phyloP scores from a whole-genome alignment of 768 basidiomycete species.

The Tephrocybe sp. region DNA sequence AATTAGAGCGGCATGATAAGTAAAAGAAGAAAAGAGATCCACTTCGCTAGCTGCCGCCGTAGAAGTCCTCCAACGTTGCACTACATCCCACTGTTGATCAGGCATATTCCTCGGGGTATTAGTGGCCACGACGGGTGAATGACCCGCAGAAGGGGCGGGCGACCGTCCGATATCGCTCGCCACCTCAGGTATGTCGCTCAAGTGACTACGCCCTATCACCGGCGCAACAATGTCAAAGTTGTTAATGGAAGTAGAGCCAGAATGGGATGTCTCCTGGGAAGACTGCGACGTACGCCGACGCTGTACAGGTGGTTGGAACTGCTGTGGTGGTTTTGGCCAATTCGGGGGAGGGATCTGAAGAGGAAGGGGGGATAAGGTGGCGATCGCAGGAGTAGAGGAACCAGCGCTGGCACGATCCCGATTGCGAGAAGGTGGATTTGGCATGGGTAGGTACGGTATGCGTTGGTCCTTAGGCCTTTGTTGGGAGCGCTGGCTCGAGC shows the following conservation, averaged over 20 bases:
- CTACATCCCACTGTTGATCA: neutral
- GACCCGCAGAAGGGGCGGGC: constrained; percentile 10
- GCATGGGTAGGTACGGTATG: constrained; percentile 18
- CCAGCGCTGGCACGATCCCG: neutral
- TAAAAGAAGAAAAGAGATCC: neutral
- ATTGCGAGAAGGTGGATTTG: constrained; percentile 4
- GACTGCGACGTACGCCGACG: constrained; percentile 13
- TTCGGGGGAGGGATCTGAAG: constrained; percentile 8
- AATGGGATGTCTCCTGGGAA: constrained; percentile 12
- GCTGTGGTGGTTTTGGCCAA: constrained; percentile 9
- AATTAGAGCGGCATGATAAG: neutral
- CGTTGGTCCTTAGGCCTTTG: neutral
- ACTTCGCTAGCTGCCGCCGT: constrained; percentile 11
- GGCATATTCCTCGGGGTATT: constrained; percentile 1
- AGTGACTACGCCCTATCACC: neutral
- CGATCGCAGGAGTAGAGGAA: neutral
- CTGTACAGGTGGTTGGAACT: constrained; percentile 14
- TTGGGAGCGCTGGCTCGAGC: constrained; percentile 7
- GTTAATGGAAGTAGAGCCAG: constrained; percentile 13
- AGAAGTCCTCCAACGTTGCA: constrained; percentile 12
- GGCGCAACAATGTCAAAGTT: constrained; percentile 17
- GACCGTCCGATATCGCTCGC: constrained; percentile 11
- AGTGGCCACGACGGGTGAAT: constrained; percentile 7
- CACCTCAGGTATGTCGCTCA: constrained; percentile 21
- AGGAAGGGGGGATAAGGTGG: constrained; percentile 4